Conservation (phyloP, 495 filamentous ascomycete genomes). For the Xylaria sp. region DNA sequence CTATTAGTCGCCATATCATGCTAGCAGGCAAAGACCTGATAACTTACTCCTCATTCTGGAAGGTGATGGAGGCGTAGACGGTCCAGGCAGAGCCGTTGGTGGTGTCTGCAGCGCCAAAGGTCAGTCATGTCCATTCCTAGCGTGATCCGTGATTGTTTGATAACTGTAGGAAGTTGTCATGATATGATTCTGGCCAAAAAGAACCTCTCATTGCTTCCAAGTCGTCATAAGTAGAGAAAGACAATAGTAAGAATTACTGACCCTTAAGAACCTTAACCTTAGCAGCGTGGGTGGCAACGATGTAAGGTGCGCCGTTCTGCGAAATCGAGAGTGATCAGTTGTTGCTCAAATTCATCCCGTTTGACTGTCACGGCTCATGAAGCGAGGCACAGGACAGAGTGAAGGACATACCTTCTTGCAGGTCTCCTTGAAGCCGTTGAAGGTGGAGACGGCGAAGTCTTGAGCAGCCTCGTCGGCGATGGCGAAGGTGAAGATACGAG, state of each 20-base stretch:
- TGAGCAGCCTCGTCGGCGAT: slow-evolving; percentile 23
- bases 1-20: neutral
- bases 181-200: neutral
- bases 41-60: slow-evolving; percentile 19
- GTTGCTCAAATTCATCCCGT: neutral
- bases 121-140: neutral
- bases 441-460: slow-evolving; percentile 7
- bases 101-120: neutral
- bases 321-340: neutral
- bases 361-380: neutral
- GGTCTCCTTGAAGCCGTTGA: slow-evolving; percentile 21
- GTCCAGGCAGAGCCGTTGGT: slow-evolving; percentile 8
- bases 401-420: slow-evolving; percentile 23
- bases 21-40: neutral
- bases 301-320: slow-evolving; percentile 20
- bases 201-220: no score
- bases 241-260: neutral
- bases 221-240: neutral
- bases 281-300: slow-evolving; percentile 15
- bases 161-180: neutral
- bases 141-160: neutral
- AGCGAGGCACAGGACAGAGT: neutral
- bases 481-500: slow-evolving; percentile 23
- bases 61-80: slow-evolving; percentile 25
- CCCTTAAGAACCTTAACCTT: slow-evolving; percentile 26